phyloP scores from a whole-genome alignment of 2,329 filamentous ascomycete genomes.

The Aspergillus uvarum region DNA sequence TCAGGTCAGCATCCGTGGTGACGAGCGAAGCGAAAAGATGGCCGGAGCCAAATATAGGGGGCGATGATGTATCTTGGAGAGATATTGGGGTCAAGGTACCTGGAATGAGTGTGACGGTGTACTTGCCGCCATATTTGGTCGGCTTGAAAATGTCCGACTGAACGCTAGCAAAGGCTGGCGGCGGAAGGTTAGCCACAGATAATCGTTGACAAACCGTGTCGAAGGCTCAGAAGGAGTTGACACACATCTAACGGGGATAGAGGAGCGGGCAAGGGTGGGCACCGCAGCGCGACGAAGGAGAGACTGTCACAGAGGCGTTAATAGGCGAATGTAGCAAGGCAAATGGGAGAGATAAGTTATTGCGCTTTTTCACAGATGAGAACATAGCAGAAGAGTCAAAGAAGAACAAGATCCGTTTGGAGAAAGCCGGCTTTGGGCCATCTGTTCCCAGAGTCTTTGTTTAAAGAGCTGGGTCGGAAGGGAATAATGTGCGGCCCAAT shows the following conservation, averaged over 20 bases:
- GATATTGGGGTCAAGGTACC: conserved; percentile 53
- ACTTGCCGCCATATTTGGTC: conserved; percentile 98
- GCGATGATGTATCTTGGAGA: neutral
- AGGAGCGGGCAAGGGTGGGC: conserved; percentile 49
- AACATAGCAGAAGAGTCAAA: too few species aligned
- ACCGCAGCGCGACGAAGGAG: conserved; percentile 56
- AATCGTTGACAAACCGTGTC: conserved; percentile 1
- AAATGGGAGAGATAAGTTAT: conserved; percentile 30
- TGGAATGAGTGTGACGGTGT: conserved; percentile 97
- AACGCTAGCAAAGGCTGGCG: conserved; percentile 70
- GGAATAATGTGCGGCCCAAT: conserved; percentile 40
- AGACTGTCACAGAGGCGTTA: conserved; percentile 48
- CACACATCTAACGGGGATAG: conserved; percentile 57
- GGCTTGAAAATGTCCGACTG: conserved; percentile 98
- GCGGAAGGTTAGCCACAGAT: conserved; percentile 21
- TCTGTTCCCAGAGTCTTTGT: neutral
- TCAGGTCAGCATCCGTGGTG: conserved; percentile 14
- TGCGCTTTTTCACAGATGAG: neutral
- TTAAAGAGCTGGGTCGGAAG: conserved; percentile 34
- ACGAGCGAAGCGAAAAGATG: neutral
- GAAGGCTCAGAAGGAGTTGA: conserved; percentile 11
- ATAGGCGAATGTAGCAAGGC: conserved; percentile 7
- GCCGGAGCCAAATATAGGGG: neutral
- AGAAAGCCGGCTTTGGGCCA: neutral
- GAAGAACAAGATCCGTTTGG: neutral